Evolutionary conservation across 2,329 filamentous ascomycete genomes (phyloP).

Genomic region (Cladosporium sp.): DNA sequence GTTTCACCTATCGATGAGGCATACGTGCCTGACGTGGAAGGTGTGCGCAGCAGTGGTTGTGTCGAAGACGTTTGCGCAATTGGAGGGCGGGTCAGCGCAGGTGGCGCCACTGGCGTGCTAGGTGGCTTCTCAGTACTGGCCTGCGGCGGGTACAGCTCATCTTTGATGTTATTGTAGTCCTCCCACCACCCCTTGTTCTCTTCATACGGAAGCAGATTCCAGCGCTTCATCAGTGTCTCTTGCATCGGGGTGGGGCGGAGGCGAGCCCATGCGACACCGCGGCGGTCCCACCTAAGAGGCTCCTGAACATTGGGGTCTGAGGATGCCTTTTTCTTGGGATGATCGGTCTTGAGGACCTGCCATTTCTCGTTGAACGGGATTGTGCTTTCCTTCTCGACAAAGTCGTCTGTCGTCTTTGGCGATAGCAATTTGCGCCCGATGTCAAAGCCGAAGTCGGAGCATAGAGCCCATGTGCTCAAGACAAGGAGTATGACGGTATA

Average conservation of each 20-base stretch:
- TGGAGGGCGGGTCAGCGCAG: neutral
- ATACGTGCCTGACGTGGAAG: neutral
- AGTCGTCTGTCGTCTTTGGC: neutral
- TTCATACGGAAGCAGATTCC: slow-evolving; percentile 6
- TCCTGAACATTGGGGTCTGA: too few relatives aligned
- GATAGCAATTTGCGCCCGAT: neutral
- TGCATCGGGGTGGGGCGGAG: neutral
- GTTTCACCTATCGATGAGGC: neutral
- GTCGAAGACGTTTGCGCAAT: neutral
- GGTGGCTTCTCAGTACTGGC: neutral
- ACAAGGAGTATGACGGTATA: slow-evolving; percentile 6
- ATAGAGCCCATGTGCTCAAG: slow-evolving; percentile 7
- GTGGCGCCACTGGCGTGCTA: neutral
- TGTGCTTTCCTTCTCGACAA: neutral
- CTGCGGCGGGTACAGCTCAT: neutral
- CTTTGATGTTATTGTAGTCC: neutral
- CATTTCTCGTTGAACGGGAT: slow-evolving; percentile 7
- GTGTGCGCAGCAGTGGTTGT: neutral
- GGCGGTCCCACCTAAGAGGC: neutral
- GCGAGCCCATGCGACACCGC: slow-evolving; percentile 2
- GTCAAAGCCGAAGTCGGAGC: neutral
- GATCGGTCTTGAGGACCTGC: neutral
- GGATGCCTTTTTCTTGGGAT: neutral
- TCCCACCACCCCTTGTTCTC: neutral
- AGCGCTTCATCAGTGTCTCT: neutral